Evolutionary conservation across 2,329 filamentous ascomycete genomes (phyloP), one percentile per base, ranked within the genome.

Genomic region (Onygenales sp.): DNA sequence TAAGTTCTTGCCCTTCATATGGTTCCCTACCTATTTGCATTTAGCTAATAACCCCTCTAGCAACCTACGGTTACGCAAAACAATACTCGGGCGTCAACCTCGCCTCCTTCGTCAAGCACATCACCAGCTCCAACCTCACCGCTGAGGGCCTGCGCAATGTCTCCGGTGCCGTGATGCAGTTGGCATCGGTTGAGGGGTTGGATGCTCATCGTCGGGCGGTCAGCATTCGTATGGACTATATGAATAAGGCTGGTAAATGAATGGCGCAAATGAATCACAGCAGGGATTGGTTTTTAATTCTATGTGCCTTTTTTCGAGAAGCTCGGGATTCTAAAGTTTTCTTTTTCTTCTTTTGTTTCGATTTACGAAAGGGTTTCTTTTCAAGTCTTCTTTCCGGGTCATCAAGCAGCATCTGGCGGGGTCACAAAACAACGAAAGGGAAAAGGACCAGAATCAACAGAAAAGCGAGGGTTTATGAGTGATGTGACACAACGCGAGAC

Each of bases 1-100:
- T 95, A 85, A 82, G 88, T 85, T 39, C 49, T 52, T 44, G 8
- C 33, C 6, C 14, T 33, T 14, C 14, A 45, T 27, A 13, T 21
- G 34, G 6, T 33, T 14, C 21, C 14, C 40, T 17, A 17, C 42
- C 0, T 39, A 42, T 36, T 3, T 49, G 13, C 9, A 10, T 40
- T 40, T 13, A 66, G 31, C 10, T 53, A 34, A 42, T 58, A 46
- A 44, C 17, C 50, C 42, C 52, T 51, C 31, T 61, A 95, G 90
- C 93, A 51, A 98, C 93, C 0, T 98, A 97, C 66, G 93, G 93
- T 42, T 98, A 95, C 65, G 93, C 93, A 48, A 95, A 95, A 74
- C 93, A 98, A 71, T 98, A 98, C 75, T 96, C 90, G 5, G 93
- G 93, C 51, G 93, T 98, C 65, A 98, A 95, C 70, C 81, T 98